Percentiles rank a stretch among this genome's conserved stretches.
phyloP scores from a whole-genome alignment of 805 yeast species.

The Yarrowia alimentaria region DNA sequence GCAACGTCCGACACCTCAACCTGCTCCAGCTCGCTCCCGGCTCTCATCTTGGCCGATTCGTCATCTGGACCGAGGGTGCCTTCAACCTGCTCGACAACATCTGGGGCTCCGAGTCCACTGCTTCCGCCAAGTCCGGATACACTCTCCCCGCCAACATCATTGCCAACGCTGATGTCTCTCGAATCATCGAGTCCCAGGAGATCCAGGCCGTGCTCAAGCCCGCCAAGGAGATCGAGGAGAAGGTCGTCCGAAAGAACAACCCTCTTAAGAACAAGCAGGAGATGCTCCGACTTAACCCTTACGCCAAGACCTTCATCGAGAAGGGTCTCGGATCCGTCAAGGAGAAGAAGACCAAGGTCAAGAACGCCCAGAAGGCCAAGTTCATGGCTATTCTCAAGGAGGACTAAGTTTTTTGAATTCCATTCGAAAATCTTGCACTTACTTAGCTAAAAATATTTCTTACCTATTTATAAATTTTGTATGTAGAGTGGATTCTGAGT shows the following conservation, averaged over 20 bases:
- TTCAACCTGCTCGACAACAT: conserved; percentile 93
- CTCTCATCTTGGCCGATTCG: conserved; percentile 99
- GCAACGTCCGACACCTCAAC: conserved; percentile 87
- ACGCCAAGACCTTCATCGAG: conserved; percentile 95
- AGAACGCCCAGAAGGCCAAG: conserved; percentile 35
- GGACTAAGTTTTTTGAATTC: background rate
- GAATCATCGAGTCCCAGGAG: conserved; percentile 98
- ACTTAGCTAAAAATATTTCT: no score
- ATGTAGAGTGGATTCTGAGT: no score
- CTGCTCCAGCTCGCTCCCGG: conserved; percentile 99
- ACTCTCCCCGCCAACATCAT: conserved; percentile 90
- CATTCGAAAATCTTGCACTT: no score
- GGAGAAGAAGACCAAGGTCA: conserved; percentile 57
- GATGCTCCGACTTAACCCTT: conserved; percentile 97
- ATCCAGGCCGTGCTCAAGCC: conserved; percentile 96
- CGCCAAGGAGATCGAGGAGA: conserved; percentile 90
- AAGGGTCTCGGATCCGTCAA: conserved; percentile 85
- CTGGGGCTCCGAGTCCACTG: conserved; percentile 91
- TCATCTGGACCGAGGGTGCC: conserved; percentile 99
- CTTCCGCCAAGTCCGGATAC: conserved; percentile 80
- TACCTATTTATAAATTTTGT: no score
- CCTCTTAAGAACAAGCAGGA: conserved; percentile 99
- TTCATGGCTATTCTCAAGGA: conserved; percentile 28
- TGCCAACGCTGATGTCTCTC: conserved; percentile 92
- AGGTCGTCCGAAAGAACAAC: conserved; percentile 98